Evolutionary conservation across 495 filamentous ascomycete genomes (phyloP).

Genomic region (Hamigera avellanea): DNA sequence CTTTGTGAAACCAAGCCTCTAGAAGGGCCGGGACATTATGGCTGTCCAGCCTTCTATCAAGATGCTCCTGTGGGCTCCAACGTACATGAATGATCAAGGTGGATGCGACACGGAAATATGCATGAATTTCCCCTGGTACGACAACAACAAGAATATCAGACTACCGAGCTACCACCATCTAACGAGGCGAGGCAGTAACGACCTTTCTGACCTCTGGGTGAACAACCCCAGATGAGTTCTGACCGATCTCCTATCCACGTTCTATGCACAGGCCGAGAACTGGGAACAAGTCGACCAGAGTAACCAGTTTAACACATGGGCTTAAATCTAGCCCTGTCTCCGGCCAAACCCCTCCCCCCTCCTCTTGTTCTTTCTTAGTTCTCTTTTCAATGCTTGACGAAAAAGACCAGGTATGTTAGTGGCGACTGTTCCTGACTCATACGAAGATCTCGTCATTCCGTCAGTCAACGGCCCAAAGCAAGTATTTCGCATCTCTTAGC

Average conservation of each 20-base stretch:
- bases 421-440: constrained; percentile 3
- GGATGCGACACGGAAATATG: constrained; percentile 12
- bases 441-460: constrained; percentile 4
- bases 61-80: constrained; percentile 7
- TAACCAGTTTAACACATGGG: constrained; percentile 10
- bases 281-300: not conserved
- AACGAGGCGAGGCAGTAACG: not conserved
- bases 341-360: constrained; percentile 11
- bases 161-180: constrained; percentile 5
- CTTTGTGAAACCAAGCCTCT: constrained; percentile 21
- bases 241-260: not conserved
- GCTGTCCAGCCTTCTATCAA: constrained; percentile 9
- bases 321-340: constrained; percentile 15
- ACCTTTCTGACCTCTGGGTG: constrained; percentile 2
- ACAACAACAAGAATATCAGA: constrained; percentile 6
- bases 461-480: not conserved
- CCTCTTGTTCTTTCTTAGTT: constrained; percentile 9
- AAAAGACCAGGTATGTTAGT: constrained; percentile 6
- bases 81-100: constrained; percentile 4
- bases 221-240: not conserved
- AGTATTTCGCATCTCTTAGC: not conserved
- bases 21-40: constrained; percentile 10
- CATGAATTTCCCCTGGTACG: constrained; percentile 9
- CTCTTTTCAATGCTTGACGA: constrained; percentile 11
- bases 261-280: not conserved